Evolutionary conservation across 2,329 filamentous ascomycete species (phyloP).

Genomic region (Fusarium sp.): DNA sequence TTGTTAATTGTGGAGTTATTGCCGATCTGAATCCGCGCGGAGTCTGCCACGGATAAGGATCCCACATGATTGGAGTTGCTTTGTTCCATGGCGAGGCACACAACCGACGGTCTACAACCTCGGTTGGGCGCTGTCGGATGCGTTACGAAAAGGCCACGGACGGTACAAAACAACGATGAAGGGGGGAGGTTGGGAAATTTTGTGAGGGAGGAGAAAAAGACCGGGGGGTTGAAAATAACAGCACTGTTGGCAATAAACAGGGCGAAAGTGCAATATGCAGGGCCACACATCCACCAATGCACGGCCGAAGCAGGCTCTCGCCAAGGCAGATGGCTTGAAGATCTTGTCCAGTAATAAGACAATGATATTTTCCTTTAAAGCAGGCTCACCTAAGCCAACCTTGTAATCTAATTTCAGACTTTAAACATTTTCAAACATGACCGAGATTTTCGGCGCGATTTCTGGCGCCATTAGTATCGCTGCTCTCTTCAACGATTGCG

Average conservation of each 20-base stretch:
- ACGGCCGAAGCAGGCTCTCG: not conserved
- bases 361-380: not conserved
- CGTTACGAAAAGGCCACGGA: not conserved
- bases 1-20: not conserved
- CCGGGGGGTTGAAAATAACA: not conserved
- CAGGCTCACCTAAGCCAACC: accelerated
- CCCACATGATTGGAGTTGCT: not conserved
- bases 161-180: not conserved
- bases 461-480: slow-evolving; percentile 50
- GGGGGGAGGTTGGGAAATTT: not conserved
- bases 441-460: slow-evolving; percentile 33
- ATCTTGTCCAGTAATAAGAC: not conserved
- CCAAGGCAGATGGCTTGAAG: not conserved
- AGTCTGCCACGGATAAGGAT: not conserved
- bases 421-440: not conserved
- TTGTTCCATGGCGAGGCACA: not conserved
- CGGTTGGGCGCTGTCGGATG: not conserved
- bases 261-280: not conserved
- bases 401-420: not conserved
- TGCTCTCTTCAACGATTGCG: slow-evolving; percentile 50
- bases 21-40: not conserved
- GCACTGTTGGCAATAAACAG: not conserved
- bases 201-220: not conserved
- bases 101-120: accelerated
- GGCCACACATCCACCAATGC: not conserved